Evolutionary conservation across 2,329 filamentous ascomycete genomes (phyloP).

Genomic region (Aspergillus sp.): DNA sequence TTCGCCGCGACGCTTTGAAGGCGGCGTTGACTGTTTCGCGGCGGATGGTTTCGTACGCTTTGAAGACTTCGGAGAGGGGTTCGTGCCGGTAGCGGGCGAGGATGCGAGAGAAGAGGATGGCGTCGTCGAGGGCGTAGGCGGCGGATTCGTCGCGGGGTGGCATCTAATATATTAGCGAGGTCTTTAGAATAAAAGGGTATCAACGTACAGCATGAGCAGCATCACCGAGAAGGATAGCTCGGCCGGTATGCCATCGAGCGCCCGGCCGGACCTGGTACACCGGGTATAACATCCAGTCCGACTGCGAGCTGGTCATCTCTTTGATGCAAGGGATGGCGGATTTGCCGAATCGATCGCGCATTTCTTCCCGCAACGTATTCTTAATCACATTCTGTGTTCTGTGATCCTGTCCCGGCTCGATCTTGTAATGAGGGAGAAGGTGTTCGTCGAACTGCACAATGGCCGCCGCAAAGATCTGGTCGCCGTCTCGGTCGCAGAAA

Average conservation of each 20-base stretch:
- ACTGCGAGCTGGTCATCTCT: slow-evolving; percentile 29
- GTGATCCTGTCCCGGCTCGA: slow-evolving; percentile 29
- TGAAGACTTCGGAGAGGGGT: slow-evolving; percentile 28
- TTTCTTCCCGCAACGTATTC: slow-evolving; percentile 28
- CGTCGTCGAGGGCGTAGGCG: slow-evolving; percentile 42
- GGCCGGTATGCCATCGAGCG: slow-evolving; percentile 36
- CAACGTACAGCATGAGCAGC: slow-evolving; percentile 42
- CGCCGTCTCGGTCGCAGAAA: slow-evolving; percentile 31
- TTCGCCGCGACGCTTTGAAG: slow-evolving; percentile 33
- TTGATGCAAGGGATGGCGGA: slow-evolving; percentile 32
- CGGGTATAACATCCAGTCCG: slow-evolving; percentile 41
- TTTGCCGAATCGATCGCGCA: slow-evolving; percentile 31
- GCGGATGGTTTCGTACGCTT: slow-evolving; percentile 34
- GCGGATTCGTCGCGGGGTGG: slow-evolving; percentile 44
- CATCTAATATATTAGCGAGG: slow-evolving; percentile 32
- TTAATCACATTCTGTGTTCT: slow-evolving; percentile 29
- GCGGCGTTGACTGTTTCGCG: slow-evolving; percentile 34
- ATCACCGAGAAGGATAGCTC: slow-evolving; percentile 41
- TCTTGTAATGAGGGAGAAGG: slow-evolving; percentile 16
- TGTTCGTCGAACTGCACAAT: slow-evolving; percentile 33
- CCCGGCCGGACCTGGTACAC: slow-evolving; percentile 37
- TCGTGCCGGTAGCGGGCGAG: slow-evolving; percentile 29
- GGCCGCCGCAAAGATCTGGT: slow-evolving; percentile 36
- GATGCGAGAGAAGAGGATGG: slow-evolving; percentile 38
- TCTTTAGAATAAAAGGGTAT: not conserved